Evolutionary conservation across 2,329 filamentous ascomycete genomes (phyloP).

Genomic region (Cercospora sp.): DNA sequence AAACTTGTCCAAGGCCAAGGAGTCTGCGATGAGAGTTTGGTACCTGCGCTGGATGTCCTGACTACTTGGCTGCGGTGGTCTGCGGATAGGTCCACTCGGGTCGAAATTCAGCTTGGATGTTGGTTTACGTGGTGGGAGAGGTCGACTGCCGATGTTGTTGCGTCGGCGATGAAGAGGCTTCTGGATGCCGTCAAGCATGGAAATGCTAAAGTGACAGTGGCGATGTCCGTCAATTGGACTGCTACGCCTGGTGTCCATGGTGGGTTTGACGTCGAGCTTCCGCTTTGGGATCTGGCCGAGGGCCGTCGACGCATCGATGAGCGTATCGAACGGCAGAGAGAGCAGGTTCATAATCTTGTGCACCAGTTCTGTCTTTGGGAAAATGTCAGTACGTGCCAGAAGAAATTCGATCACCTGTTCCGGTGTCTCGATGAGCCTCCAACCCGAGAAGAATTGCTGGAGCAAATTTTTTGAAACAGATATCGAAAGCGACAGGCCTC

Average conservation of each 20-base stretch:
- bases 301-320: background rate
- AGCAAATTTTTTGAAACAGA: background rate
- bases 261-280: background rate
- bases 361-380: slow-evolving; percentile 1
- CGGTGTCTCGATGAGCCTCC: background rate
- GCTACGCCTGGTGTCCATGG: background rate
- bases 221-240: slow-evolving; percentile 1
- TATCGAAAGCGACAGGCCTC: background rate
- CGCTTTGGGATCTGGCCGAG: slow-evolving; percentile 1
- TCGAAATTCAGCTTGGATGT: background rate
- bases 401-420: slow-evolving; percentile 1
- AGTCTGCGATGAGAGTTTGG: background rate
- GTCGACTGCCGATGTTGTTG: slow-evolving; percentile 1
- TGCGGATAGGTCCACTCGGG: background rate
- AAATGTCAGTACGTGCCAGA: slow-evolving; percentile 1
- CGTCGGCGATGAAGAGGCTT: background rate
- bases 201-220: background rate
- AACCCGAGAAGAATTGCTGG: background rate
- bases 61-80: slow-evolving; percentile 8
- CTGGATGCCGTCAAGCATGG: background rate
- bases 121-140: slow-evolving; percentile 12
- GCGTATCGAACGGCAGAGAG: background rate
- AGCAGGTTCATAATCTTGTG: background rate
- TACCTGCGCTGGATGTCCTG: background rate
- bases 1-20: background rate